phyloP scores from a whole-genome alignment of 768 basidiomycete species.

The Boletus edulis region DNA sequence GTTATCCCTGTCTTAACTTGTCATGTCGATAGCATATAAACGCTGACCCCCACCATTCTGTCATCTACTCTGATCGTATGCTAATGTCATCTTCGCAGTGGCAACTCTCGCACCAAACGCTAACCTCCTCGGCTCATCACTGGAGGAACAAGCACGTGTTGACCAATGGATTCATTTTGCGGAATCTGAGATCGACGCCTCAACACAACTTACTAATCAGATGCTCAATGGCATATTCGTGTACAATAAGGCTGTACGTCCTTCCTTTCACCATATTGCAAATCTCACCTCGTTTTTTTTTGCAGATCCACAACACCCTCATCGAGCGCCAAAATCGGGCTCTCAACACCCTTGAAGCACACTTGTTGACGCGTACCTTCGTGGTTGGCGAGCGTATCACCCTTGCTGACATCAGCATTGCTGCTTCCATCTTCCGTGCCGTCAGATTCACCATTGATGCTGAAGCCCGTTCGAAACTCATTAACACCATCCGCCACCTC shows the following conservation, averaged over 20 bases:
- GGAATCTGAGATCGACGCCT: slow-evolving; percentile 58
- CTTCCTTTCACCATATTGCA: not conserved
- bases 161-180: slow-evolving; percentile 83
- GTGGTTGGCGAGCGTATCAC: slow-evolving; percentile 94
- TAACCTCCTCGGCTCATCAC: slow-evolving; percentile 65
- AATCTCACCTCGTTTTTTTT: not conserved
- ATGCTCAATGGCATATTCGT: slow-evolving; percentile 53
- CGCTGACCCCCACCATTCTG: slow-evolving; percentile 8
- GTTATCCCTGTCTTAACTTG: slow-evolving; percentile 73
- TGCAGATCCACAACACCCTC: slow-evolving; percentile 56
- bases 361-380: slow-evolving; percentile 80
- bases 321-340: slow-evolving; percentile 53
- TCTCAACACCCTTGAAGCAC: slow-evolving; percentile 66
- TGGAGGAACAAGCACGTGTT: slow-evolving; percentile 69
- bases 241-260: slow-evolving; percentile 81
- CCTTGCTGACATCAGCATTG: slow-evolving; percentile 80
- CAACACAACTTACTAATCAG: slow-evolving; percentile 36
- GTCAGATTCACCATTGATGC: slow-evolving; percentile 64
- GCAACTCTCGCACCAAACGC: slow-evolving; percentile 74
- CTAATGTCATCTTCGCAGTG: slow-evolving; percentile 47
- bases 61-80: slow-evolving; percentile 8
- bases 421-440: slow-evolving; percentile 53
- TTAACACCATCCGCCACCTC: slow-evolving; percentile 79
- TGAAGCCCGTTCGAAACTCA: slow-evolving; percentile 57
- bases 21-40: slow-evolving; percentile 45